A percentile compares a stretch with the other conserved stretches of the same genome.
These are phyloP conservation scores for Encephalitozoon cuniculi DNA, from an alignment of 371 early-diverging fungal species.

Conservation along the genomic window DNA sequence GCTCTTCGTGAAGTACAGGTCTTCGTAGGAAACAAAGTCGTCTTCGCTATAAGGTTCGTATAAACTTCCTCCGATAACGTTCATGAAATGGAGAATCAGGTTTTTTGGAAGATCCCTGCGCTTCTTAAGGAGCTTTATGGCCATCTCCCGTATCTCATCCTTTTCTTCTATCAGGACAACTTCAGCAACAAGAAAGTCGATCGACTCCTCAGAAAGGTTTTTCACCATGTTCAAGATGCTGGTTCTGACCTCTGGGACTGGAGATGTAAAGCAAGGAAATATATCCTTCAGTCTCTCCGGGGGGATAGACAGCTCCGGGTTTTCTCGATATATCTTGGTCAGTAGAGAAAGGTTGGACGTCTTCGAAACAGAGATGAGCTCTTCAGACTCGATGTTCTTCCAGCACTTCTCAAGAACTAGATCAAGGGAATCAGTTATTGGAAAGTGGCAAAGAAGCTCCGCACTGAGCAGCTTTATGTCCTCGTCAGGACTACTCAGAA, in stretches of 20 bases:
- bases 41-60: slow-evolving; percentile 32
- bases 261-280: slow-evolving; percentile 46
- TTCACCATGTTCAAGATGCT: slow-evolving; percentile 18
- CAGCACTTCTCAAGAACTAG: slow-evolving; percentile 42
- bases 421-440: background rate
- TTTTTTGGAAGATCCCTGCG: background rate
- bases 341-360: slow-evolving; percentile 47
- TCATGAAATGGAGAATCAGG: slow-evolving; percentile 35
- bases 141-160: slow-evolving; percentile 30
- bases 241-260: slow-evolving; percentile 16
- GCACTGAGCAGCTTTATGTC: slow-evolving; percentile 59
- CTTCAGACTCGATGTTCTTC: slow-evolving; percentile 48
- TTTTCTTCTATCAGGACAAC: slow-evolving; percentile 43
- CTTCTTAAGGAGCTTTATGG: slow-evolving; percentile 22
- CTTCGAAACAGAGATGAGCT: slow-evolving; percentile 52
- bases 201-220: slow-evolving; percentile 19
- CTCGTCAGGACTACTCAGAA: slow-evolving; percentile 53
- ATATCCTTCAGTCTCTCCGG: slow-evolving; percentile 11
- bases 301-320: background rate
- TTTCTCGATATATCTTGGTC: slow-evolving; percentile 17
- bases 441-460: slow-evolving; percentile 39
- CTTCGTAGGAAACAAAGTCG: slow-evolving; percentile 48
- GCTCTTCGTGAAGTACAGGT: slow-evolving; percentile 42
- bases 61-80: slow-evolving; percentile 1
- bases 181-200: slow-evolving; percentile 26